These are phyloP conservation scores for Ogataea corticis DNA, from an alignment of 805 yeast species.

Conservation along the genomic window DNA sequence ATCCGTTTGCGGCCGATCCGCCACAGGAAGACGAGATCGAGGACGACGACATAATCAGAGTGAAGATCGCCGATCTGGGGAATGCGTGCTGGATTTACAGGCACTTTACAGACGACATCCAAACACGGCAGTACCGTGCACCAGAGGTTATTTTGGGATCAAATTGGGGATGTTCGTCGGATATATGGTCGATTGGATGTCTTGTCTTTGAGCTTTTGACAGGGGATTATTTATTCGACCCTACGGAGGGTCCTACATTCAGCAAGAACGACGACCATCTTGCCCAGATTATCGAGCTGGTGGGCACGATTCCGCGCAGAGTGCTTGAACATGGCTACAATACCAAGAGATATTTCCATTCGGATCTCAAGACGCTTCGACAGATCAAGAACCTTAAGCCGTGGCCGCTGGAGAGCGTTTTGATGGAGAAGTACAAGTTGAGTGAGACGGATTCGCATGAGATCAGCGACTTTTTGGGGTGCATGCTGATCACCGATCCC, in stretches of 20 bases:
- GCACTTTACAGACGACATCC: slow-evolving; percentile 87
- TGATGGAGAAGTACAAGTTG: slow-evolving; percentile 83
- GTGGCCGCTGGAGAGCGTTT: slow-evolving; percentile 83
- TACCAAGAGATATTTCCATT: slow-evolving; percentile 41
- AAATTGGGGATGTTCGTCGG: slow-evolving; percentile 93
- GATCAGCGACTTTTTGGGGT: slow-evolving; percentile 73
- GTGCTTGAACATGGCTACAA: slow-evolving; percentile 62
- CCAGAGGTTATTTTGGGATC: slow-evolving; percentile 84
- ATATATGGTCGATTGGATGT: slow-evolving; percentile 96
- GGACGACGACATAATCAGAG: slow-evolving; percentile 58
- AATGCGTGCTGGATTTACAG: slow-evolving; percentile 82
- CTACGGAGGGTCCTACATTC: slow-evolving; percentile 73
- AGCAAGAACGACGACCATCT: slow-evolving; percentile 93
- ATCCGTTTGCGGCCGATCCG: slow-evolving; percentile 32
- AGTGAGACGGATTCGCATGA: slow-evolving; percentile 65
- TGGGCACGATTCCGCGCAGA: slow-evolving; percentile 49
- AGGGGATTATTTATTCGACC: slow-evolving; percentile 94
- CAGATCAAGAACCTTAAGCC: slow-evolving; percentile 81
- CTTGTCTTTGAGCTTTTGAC: slow-evolving; percentile 86
- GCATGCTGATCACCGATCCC: slow-evolving; percentile 84
- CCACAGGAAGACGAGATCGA: slow-evolving; percentile 38
- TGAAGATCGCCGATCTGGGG: slow-evolving; percentile 92
- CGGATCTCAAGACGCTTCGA: slow-evolving; percentile 49
- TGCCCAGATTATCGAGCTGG: slow-evolving; percentile 84
- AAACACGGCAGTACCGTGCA: slow-evolving; percentile 88